Base-by-base conservation (phyloP, 331 rosid genomes). In the Quercus lobata region DNA sequence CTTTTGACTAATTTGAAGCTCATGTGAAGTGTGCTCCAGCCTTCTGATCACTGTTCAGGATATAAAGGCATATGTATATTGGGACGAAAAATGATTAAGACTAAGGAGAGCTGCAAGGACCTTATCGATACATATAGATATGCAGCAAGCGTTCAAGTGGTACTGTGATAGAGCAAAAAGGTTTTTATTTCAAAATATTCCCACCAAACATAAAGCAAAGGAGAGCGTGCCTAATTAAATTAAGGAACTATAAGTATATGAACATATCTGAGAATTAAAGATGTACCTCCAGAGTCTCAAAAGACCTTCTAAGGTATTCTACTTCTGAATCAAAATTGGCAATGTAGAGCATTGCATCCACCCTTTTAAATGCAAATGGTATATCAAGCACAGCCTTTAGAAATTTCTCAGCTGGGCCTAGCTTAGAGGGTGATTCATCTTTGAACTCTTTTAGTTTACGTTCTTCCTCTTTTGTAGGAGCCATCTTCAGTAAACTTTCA, bases 401-500 rank as follows among this genome's bases (percentile, higher is more conserved):
- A 79, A 95, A 95, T 76, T 95, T 95, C 91, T 92, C 98, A n/a
- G 98, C 98, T 5, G 93, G 91, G 22, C 96, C 98, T 15, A 95
- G 97, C 86, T 92, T 95, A 70, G 79, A 87, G 6, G 97, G 97
- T 0, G 96, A 85, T 79, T 90, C 97, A 32, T 91, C 98, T 34
- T 88, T 89, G 85, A 87, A 92, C 79, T 89, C 91, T 75, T 78
- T 89, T 75, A 95, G 90, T 74, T 86, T 95, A 54, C 84, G 29
- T 78, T 91, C 97, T 79, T 95, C 98, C 22, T 92, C 96, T 57
- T 87, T 83, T 7, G 96, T 95, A 24, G 98, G 98, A 58, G 97
- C 92, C 97, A 95, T 95, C 93, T 92, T 95, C 2, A 92, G 70
- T 56, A 95, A 87, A 78, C 97, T 92, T 77, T 95, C 97, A 1